Conservation (phyloP, 306 rosid species). For the Alnus glutinosa region DNA sequence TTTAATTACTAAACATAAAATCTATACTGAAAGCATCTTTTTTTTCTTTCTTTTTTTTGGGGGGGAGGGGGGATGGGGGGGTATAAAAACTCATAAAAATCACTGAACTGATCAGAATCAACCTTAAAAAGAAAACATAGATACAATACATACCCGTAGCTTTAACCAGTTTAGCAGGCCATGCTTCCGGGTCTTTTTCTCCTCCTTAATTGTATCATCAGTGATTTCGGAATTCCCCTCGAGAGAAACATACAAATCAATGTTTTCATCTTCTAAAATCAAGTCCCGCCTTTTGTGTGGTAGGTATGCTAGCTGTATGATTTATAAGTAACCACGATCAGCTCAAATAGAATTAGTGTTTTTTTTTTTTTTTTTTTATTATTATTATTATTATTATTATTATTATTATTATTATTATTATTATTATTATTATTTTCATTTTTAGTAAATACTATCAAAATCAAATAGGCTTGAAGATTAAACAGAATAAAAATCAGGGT, state of each 20-base stretch:
- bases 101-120: neutral
- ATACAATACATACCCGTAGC: constrained; percentile 63
- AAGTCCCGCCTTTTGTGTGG: constrained; percentile 93
- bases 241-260: constrained; percentile 70
- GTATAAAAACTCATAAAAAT: too few species aligned
- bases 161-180: constrained; percentile 96
- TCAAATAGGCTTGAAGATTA: neutral
- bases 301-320: constrained; percentile 87
- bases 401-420: too few species aligned
- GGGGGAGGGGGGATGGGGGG: neutral
- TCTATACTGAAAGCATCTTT: neutral
- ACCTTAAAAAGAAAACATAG: neutral
- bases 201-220: constrained; percentile 69
- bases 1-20: neutral
- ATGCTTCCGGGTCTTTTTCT: constrained; percentile 85
- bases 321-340: constrained; percentile 23
- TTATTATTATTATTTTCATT: neutral
- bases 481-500: neutral
- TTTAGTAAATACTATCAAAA: neutral
- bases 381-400: too few species aligned
- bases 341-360: constrained; percentile 1
- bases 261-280: constrained; percentile 82
- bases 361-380: neutral
- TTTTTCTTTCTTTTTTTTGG: neutral
- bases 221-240: constrained; percentile 65